A percentile compares a stretch with the other conserved stretches of the same genome.
phyloP scores from a whole-genome alignment of 2,329 filamentous ascomycete species.

The Ceratocystis alfenasii region DNA sequence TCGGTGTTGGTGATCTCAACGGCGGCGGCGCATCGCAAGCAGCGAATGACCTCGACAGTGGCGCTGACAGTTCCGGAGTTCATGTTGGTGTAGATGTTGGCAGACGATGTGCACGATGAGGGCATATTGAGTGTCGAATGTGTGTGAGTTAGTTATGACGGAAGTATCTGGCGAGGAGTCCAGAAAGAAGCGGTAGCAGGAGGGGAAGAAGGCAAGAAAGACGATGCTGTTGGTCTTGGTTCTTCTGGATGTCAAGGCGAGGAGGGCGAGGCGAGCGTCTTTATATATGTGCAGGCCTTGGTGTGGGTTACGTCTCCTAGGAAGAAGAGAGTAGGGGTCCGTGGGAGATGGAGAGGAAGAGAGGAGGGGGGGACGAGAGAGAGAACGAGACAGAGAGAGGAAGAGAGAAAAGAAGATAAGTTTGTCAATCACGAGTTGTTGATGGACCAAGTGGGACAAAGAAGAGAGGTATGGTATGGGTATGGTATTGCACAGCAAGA shows the following conservation, averaged over 20 bases:
- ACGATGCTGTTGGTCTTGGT: background rate
- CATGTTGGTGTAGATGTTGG: constrained; percentile 35
- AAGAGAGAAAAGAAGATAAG: background rate
- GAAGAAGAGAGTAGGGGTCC: background rate
- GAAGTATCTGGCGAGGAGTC: background rate
- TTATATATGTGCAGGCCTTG: constrained; percentile 1
- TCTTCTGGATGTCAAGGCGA: background rate
- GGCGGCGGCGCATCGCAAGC: constrained; percentile 48
- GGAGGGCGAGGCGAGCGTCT: background rate
- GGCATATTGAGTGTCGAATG: constrained; percentile 32
- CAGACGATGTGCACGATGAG: constrained; percentile 31
- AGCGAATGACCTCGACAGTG: constrained; percentile 49
- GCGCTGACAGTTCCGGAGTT: constrained; percentile 37
- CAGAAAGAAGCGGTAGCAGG: background rate
- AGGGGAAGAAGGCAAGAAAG: background rate
- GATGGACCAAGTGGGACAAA: background rate
- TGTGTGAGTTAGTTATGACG: background rate
- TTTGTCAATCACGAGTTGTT: background rate
- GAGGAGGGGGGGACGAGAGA: background rate
- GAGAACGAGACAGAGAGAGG: background rate
- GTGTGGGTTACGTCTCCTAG: background rate
- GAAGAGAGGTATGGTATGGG: background rate
- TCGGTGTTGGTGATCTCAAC: constrained; percentile 51
- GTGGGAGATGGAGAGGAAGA: background rate
- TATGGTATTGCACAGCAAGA: constrained; percentile 10